These are phyloP conservation scores for Canna indica DNA, from an alignment of 176 grass and related monocot species.

Conservation along the genomic window DNA sequence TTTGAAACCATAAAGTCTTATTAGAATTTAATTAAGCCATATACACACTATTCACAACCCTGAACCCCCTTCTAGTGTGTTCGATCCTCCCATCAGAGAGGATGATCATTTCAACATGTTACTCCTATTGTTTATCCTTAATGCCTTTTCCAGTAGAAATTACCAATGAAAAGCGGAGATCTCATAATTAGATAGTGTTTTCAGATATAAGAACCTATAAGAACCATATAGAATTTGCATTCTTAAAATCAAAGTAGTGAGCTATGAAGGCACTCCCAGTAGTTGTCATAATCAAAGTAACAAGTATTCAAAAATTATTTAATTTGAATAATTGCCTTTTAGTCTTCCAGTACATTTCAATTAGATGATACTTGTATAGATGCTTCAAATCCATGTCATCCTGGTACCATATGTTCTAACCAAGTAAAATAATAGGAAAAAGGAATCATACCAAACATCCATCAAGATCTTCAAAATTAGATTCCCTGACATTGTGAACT, in stretches of 20 bases:
- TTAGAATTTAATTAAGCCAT: no score
- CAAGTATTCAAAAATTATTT: no score
- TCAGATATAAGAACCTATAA: not conserved
- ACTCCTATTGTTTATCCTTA: no score
- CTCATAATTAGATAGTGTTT: not conserved
- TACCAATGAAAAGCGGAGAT: not conserved
- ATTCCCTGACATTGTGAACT: conserved; percentile 23
- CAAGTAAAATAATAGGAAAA: conserved; percentile 4
- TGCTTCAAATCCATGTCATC: not conserved
- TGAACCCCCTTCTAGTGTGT: no score
- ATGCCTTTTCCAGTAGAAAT: no score
- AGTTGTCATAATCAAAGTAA: no score
- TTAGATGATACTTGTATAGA: not conserved
- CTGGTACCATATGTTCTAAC: not conserved
- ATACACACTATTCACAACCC: no score
- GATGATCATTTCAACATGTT: no score
- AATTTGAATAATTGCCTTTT: no score
- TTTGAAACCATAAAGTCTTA: no score
- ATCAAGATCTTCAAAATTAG: conserved; percentile 65
- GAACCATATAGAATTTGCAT: not conserved
- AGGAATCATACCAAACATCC: conserved; percentile 51
- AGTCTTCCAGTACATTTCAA: not conserved
- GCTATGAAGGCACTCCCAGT: no score
- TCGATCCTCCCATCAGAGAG: no score
- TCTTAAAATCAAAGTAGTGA: not conserved